phyloP scores from a whole-genome alignment of 1,139 yeast species.

The Suhomyces bolitotheri region DNA sequence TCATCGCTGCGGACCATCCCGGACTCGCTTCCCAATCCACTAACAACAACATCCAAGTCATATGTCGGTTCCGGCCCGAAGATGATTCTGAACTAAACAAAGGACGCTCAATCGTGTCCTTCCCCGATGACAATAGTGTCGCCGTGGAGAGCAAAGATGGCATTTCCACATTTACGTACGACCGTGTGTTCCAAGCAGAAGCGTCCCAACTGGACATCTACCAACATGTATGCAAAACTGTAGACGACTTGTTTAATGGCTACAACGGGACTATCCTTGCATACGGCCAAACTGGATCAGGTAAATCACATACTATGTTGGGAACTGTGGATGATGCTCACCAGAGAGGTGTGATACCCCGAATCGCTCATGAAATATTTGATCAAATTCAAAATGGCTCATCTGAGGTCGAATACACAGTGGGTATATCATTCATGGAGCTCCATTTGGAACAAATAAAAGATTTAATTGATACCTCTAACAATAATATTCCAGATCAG shows the following conservation, averaged over 20 bases:
- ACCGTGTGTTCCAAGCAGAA: constrained; percentile 57
- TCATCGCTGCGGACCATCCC: constrained; percentile 9
- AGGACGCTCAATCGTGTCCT: constrained; percentile 23
- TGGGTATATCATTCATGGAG: constrained; percentile 76
- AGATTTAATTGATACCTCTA: constrained; percentile 49
- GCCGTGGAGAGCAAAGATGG: constrained; percentile 31
- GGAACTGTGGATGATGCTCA: constrained; percentile 52
- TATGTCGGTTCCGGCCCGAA: constrained; percentile 65
- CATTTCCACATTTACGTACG: constrained; percentile 57
- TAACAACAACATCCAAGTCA: constrained; percentile 52
- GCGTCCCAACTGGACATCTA: constrained; percentile 63
- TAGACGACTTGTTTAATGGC: constrained; percentile 72
- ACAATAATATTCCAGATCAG: constrained; percentile 22
- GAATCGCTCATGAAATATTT: constrained; percentile 70
- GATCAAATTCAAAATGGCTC: constrained; percentile 52
- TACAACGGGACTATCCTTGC: constrained; percentile 85
- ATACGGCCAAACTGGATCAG: constrained; percentile 89
- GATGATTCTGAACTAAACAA: constrained; percentile 32
- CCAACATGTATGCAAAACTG: constrained; percentile 57
- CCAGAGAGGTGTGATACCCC: constrained; percentile 64
- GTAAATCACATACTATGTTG: constrained; percentile 85
- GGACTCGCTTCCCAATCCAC: constrained; percentile 6
- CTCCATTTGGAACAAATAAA: constrained; percentile 76
- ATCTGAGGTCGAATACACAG: constrained; percentile 61
- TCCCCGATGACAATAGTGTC: constrained; percentile 33